Percentiles rank a stretch among this genome's conserved stretches.
These are phyloP conservation scores for Nevesoporus exiguus DNA, from an alignment of 768 basidiomycete species.

Conservation along the genomic window DNA sequence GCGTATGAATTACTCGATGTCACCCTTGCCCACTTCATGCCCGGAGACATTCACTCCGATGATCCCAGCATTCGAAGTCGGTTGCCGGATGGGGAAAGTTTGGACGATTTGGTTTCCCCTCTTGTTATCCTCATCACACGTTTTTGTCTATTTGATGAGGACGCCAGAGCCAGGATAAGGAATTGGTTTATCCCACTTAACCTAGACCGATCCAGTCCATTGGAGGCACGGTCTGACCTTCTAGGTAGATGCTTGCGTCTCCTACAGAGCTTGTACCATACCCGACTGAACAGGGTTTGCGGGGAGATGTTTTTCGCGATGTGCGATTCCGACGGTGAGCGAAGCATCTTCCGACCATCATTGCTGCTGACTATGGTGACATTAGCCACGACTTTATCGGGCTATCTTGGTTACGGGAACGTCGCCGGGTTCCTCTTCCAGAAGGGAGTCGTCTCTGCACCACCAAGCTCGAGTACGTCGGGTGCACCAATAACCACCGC, in stretches of 20 bases:
- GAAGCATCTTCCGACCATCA: not conserved
- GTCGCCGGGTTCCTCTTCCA: conserved; percentile 93
- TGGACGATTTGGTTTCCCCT: conserved; percentile 80
- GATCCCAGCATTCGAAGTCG: conserved; percentile 54
- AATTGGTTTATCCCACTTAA: conserved; percentile 72
- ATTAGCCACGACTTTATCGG: conserved; percentile 66
- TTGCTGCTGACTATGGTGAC: not conserved
- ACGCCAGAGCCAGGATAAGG: conserved; percentile 51
- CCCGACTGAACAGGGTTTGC: conserved; percentile 65
- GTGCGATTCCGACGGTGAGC: conserved; percentile 70
- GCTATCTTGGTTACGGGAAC: conserved; percentile 89
- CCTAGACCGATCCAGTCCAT: conserved; percentile 72
- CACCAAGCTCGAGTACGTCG: conserved; percentile 35
- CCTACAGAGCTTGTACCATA: conserved; percentile 69
- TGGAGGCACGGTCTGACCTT: conserved; percentile 70
- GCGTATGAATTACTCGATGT: conserved; percentile 67
- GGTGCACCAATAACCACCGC: conserved; percentile 34
- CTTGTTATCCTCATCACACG: conserved; percentile 72
- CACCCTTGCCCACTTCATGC: conserved; percentile 60
- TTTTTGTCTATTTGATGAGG: conserved; percentile 62
- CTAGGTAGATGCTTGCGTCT: conserved; percentile 80
- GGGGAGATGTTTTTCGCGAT: conserved; percentile 88
- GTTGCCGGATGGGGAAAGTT: conserved; percentile 40
- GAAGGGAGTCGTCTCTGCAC: conserved; percentile 76
- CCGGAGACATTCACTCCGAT: conserved; percentile 60